Base-by-base conservation (phyloP, 140 eudicot species). In the Stevia rebaudiana region DNA sequence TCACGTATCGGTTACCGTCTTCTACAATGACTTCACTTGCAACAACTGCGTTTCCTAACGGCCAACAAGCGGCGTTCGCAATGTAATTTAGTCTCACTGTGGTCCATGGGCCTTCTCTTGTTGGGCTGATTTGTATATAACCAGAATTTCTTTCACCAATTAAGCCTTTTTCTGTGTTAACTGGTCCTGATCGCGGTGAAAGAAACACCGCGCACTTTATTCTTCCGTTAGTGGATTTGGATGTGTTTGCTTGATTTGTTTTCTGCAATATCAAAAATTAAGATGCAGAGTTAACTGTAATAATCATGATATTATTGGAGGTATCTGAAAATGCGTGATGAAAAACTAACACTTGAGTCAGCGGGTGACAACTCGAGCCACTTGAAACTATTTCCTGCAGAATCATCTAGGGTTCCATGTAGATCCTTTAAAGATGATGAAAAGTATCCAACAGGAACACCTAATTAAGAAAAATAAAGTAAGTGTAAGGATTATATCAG, bases 31-130 rank as follows among this genome's bases (percentile, higher is more conserved):
- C 96, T 85, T 91, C 98, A 79, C 98, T 91, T 58, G 98, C 98
- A 83, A 91, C 96, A 54, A 88, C 87, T 68, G 77, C 85, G 71
- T 79, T 83, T 52, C 98, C 96, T 52, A 91, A 69, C 67, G 82
- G 84, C 98, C 96, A 91, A 71, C 96, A 91, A 16, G 96, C 89
- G 58, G 92, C 91, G 69, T 84, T 95, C 69, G 95, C 95, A 69
- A 88, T 84, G 69, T 91, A 91, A 40, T 91, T 91, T 74, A 91
- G 76, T 60, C 83, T 83, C 67, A 91, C 84, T 30, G 79, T 84
- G 51, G 96, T 91, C 98, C 98, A 91, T 5, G 98, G 96, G 62
- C 98, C 98, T 69, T 85, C 92, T 28, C 77, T 78, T 56, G 89
- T 68, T 55, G 98, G 96, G 61, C 98, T 88, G 46, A 91, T 83